A percentile compares a stretch with the other conserved stretches of the same genome.
These are phyloP conservation scores for Chaetothyriales sp. DNA, from an alignment of 2,329 filamentous ascomycete genomes.

Conservation along the genomic window DNA sequence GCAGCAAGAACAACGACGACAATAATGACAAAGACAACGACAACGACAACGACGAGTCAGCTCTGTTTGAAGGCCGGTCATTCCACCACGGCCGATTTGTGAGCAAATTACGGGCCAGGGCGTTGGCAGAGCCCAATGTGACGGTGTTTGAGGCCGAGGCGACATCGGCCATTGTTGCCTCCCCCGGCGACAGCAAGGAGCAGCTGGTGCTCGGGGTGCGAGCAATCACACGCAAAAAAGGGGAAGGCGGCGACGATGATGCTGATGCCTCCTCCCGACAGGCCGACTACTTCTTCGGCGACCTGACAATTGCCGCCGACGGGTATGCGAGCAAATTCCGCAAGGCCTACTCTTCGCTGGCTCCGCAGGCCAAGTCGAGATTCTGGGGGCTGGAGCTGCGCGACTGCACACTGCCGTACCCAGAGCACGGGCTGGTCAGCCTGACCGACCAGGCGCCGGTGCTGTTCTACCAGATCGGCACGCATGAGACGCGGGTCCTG, in stretches of 20 bases:
- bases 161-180: constrained; percentile 55
- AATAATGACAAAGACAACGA: constrained; percentile 13
- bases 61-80: constrained; percentile 52
- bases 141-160: constrained; percentile 84
- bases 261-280: not conserved
- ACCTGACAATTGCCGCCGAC: constrained; percentile 77
- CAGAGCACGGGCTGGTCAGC: constrained; percentile 71
- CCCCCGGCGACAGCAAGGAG: constrained; percentile 34
- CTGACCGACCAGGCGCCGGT: constrained; percentile 65
- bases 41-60: constrained; percentile 12
- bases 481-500: constrained; percentile 78
- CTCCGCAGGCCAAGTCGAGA: constrained; percentile 61
- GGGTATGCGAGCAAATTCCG: constrained; percentile 88
- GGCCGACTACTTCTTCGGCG: constrained; percentile 67
- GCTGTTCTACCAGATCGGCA: constrained; percentile 91
- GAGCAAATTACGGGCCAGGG: constrained; percentile 60
- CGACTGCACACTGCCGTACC: constrained; percentile 63
- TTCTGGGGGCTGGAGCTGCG: constrained; percentile 91
- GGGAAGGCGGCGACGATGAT: constrained; percentile 19
- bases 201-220: constrained; percentile 67
- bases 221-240: constrained; percentile 47
- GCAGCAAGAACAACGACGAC: constrained; percentile 6
- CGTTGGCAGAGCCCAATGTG: constrained; percentile 62
- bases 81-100: constrained; percentile 97
- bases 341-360: constrained; percentile 54